Conservation (phyloP, 495 filamentous ascomycete species). For the Thozetella sp. region DNA sequence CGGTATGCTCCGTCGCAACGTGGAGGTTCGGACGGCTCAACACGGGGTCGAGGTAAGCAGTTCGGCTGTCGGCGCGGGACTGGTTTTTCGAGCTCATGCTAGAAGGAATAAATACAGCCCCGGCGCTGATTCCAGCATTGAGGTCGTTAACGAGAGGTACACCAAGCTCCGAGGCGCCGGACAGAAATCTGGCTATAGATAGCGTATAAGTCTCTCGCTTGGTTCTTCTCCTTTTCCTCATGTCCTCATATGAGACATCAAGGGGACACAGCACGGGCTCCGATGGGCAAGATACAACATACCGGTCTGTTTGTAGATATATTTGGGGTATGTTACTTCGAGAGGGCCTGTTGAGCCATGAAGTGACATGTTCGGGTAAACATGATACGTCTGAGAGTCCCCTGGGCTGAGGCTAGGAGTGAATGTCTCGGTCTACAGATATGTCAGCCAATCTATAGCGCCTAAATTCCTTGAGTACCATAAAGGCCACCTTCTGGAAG, state of each 20-base stretch:
- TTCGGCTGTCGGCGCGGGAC: slow-evolving; percentile 52
- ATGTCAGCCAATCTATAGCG: slow-evolving; percentile 5
- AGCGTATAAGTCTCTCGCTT: neutral
- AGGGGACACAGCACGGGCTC: no score
- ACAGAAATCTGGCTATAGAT: slow-evolving; percentile 50
- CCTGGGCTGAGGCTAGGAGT: slow-evolving; percentile 12
- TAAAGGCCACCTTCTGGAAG: slow-evolving; percentile 45
- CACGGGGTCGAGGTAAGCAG: slow-evolving; percentile 42
- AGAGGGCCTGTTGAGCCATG: slow-evolving; percentile 44
- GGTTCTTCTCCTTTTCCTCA: no score
- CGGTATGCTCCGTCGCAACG: slow-evolving; percentile 44
- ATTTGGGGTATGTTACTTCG: slow-evolving; percentile 53
- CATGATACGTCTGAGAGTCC: slow-evolving; percentile 20
- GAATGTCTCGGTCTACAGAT: slow-evolving; percentile 19
- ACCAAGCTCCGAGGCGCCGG: slow-evolving; percentile 49
- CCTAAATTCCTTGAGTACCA: neutral
- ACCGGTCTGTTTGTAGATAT: slow-evolving; percentile 49
- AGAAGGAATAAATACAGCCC: slow-evolving; percentile 46
- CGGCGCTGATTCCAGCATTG: slow-evolving; percentile 46
- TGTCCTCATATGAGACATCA: no score
- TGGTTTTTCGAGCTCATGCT: slow-evolving; percentile 45
- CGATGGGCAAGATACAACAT: slow-evolving; percentile 12
- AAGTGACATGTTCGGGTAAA: slow-evolving; percentile 35
- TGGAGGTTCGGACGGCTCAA: slow-evolving; percentile 44
- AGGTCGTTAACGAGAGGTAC: slow-evolving; percentile 45